A percentile compares a stretch with the other conserved stretches of the same genome.
These are phyloP conservation scores for Bonia amplexicaulis DNA, from an alignment of 176 grass and related monocot species.

Conservation along the genomic window DNA sequence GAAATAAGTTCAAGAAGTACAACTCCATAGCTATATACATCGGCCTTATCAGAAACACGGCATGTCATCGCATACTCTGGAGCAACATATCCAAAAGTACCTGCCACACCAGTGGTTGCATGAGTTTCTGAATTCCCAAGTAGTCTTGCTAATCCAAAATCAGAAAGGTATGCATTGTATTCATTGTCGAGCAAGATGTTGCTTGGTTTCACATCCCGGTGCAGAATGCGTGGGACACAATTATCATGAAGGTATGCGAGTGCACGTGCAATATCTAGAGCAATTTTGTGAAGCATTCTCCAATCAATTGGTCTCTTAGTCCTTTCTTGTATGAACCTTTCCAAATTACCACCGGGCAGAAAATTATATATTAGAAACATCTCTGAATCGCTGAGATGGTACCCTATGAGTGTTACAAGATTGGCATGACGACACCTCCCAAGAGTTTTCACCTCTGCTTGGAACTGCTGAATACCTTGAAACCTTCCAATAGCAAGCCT, in stretches of 20 bases:
- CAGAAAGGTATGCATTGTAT: slow-evolving; percentile 77
- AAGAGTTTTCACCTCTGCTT: slow-evolving; percentile 90
- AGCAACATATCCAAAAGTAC: slow-evolving; percentile 95
- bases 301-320: slow-evolving; percentile 71
- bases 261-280: slow-evolving; percentile 82
- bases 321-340: slow-evolving; percentile 91
- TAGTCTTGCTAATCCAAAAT: slow-evolving; percentile 91
- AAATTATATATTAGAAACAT: slow-evolving; percentile 99
- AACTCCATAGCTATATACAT: slow-evolving; percentile 95
- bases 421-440: slow-evolving; percentile 75
- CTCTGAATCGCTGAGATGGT: slow-evolving; percentile 69
- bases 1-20: slow-evolving; percentile 90
- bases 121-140: slow-evolving; percentile 96
- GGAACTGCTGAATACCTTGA: slow-evolving; percentile 89
- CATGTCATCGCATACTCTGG: slow-evolving; percentile 98
- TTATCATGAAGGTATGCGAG: slow-evolving; percentile 80
- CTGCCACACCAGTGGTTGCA: slow-evolving; percentile 93
- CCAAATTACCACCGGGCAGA: slow-evolving; percentile 86
- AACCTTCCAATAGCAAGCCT: slow-evolving; percentile 85
- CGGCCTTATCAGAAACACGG: slow-evolving; percentile 95
- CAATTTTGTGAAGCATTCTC: slow-evolving; percentile 98
- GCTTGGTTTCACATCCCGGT: slow-evolving; percentile 91
- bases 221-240: slow-evolving; percentile 80
- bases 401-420: slow-evolving; percentile 89
- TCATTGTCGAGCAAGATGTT: slow-evolving; percentile 90